These are phyloP conservation scores for Corchorus capsularis DNA, from an alignment of 345 rosid genomes.

Conservation along the genomic window DNA sequence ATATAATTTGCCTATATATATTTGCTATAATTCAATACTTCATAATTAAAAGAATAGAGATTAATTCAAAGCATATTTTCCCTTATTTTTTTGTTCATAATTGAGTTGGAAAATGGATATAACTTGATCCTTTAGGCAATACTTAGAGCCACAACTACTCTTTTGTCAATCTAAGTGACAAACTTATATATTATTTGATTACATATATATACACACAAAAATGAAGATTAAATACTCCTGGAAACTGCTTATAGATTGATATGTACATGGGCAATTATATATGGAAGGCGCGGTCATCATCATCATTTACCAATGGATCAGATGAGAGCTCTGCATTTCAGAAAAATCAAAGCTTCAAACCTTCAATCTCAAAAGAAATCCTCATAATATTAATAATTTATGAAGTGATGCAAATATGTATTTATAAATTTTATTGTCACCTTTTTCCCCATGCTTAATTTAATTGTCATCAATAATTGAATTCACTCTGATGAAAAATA, in stretches of 20 bases:
- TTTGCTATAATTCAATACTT: not conserved
- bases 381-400: not conserved
- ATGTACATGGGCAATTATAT: not conserved
- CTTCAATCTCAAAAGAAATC: no score
- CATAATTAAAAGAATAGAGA: not conserved
- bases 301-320: not conserved
- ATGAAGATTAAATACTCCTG: no score
- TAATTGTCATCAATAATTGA: slow-evolving; percentile 16
- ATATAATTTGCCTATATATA: no score
- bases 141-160: not conserved
- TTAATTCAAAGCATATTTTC: not conserved
- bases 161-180: not conserved
- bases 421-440: not conserved
- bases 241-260: not conserved
- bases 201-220: no score
- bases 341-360: not conserved
- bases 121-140: no score
- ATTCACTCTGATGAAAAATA: slow-evolving; percentile 4
- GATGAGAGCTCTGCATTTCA: not conserved
- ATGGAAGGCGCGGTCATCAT: not conserved
- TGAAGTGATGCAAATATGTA: not conserved
- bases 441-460: slow-evolving; percentile 5
- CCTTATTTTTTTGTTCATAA: not conserved
- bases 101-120: not conserved
- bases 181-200: not conserved